Evolutionary conservation across 805 yeast species (phyloP), one percentile per base, ranked within the genome.

Genomic region (Cyberlindnera suaveolens): DNA sequence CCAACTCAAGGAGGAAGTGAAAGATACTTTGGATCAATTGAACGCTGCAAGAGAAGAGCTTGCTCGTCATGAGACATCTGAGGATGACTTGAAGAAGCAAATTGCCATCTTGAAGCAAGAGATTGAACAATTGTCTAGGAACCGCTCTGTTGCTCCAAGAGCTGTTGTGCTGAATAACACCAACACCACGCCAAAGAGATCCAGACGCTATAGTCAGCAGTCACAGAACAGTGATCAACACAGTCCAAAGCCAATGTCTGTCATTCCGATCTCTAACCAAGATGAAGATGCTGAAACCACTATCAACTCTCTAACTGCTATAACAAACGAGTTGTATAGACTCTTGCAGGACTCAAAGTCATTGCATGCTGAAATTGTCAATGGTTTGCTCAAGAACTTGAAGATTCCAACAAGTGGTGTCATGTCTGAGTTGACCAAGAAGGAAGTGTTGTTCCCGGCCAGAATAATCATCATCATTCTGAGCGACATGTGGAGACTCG

Each of bases 401-500:
- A 85, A 80, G 64, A 79, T 90, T 42, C 97, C 98, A 36, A 78
- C 82, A 32, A 83, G 95, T 18, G 85, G 88, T 47, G 87, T 85
- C 38, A 89, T 93, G 36, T 82, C 87, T 38, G 87, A 82, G 56
- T 70, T 88, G 50, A 80, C 90, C 14, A 77, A 87, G 60, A 88
- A 89, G 59, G 98, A 93, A 62, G 95, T 91, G 10, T 71, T 93
- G 42, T 93, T 89, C 80, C 99, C 99, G 23, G 93, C 97, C 2
- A 80, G 96, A 71, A 87, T 93, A 51, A 80, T 93, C 57, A 91
- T 93, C 57, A 84, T 93, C 51, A 83, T 91, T 30, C 71, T 91
- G 50, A 82, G 95, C 57, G 99, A 93, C 64, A 89, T 93, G 98
- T 93, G 99, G 99, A 78, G 98, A 66, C 72, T 91, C 38, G 98